Conservation (phyloP, 2,329 filamentous ascomycete genomes). For the Atkinsonella texensis region DNA sequence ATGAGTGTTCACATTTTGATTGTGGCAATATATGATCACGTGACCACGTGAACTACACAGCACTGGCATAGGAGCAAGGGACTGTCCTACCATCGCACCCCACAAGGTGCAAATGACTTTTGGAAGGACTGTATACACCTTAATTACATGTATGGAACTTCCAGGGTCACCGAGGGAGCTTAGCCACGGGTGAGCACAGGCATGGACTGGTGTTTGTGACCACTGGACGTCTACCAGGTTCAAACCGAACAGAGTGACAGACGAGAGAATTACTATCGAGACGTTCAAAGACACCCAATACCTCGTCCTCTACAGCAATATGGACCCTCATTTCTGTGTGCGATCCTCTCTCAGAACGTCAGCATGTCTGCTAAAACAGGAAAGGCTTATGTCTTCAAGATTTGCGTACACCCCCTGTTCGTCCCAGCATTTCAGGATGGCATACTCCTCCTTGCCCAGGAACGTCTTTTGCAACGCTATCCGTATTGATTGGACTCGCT, state of each 20-base stretch:
- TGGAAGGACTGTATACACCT: not conserved
- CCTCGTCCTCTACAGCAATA: not conserved
- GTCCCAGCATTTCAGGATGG: not conserved
- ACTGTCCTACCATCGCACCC: not conserved
- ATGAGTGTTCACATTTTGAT: not conserved
- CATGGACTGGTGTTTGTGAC: not conserved
- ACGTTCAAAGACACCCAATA: not conserved
- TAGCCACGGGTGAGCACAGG: not conserved
- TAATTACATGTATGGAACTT: not conserved
- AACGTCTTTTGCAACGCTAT: not conserved
- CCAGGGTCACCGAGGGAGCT: not conserved
- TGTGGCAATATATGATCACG: not conserved
- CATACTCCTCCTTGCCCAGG: not conserved
- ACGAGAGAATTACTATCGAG: conserved; percentile 4
- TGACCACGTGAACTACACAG: not conserved
- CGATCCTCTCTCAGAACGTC: not conserved
- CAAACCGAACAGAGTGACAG: not conserved
- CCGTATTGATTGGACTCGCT: not conserved
- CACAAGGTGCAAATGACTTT: not conserved
- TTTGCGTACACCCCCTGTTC: not conserved
- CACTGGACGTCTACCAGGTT: not conserved
- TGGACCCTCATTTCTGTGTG: not conserved
- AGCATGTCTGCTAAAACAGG: not conserved
- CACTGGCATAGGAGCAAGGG: not conserved
- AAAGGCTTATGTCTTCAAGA: not conserved